Evolutionary conservation across 768 basidiomycete species (phyloP), one percentile per base, ranked within the genome.

Genomic region (Kwoniella sp.): DNA sequence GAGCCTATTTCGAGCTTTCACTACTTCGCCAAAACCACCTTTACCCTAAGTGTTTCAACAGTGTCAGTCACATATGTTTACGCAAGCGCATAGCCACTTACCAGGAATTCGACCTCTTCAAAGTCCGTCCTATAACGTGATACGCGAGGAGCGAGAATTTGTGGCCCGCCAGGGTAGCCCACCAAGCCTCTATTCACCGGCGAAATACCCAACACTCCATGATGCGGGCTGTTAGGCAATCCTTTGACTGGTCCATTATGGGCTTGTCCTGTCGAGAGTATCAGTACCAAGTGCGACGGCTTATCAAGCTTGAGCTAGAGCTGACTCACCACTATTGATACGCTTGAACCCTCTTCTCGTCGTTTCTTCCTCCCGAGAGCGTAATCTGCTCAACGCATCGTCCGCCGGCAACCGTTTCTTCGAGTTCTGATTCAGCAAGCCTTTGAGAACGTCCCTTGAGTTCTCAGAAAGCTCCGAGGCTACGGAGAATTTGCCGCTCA

Each of bases 41-140:
- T 89, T 89, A 0, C 93, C 93, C 90, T 92, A 67, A 1, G 37
- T n/a, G n/a, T 59, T 12, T 48, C 11, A 30, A 7, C 7, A 61
- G 45, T 56, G 37, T 20, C 17, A 7, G 5, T 15, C 61, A 47
- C 20, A 28, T 58, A 15, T 63, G 23, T 23, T 58, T 17, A 22
- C n/a, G 12, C 23, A 15, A 34, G 26, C 23, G 41, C 65, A 55
- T 23, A 29, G 12, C 1, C 73, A 55, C 73, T 88, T 26, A 81
- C 92, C 73, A 95, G 75, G 31, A 92, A 83, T 75, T 95, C 93
- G 9, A 96, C 82, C 76, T 95, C 93, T 74, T 94, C 92, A 88
- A 91, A 97, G 71, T 97, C 93, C 59, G 91, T 89, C 73, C 91
- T 90, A 87, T 92, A 97, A 64, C 93, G 82, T 72, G 92, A 93